A percentile compares a stretch with the other conserved stretches of the same genome.
Conservation (phyloP, 495 filamentous ascomycete species). For the Melanomma pulvis-pyrius region DNA sequence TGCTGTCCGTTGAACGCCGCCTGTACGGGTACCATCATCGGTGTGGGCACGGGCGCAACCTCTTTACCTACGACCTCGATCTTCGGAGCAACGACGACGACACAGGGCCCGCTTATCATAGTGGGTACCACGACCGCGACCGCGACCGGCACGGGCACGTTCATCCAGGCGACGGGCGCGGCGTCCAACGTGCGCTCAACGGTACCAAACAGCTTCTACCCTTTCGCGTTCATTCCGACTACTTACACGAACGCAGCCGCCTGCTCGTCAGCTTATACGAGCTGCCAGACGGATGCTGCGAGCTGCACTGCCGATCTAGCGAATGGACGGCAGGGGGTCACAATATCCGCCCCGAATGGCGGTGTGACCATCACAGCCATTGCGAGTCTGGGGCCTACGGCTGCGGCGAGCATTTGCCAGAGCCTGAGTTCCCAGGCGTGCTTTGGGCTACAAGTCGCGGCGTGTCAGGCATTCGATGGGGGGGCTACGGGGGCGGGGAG, state of each 20-base stretch:
- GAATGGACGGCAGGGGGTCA: constrained; percentile 59
- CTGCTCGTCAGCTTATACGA: constrained; percentile 68
- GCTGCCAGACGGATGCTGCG: constrained; percentile 66
- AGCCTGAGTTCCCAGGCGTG: constrained; percentile 64
- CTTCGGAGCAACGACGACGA: constrained; percentile 7
- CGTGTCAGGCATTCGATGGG: constrained; percentile 52
- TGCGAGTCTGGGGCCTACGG: constrained; percentile 49
- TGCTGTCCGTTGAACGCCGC: constrained; percentile 65
- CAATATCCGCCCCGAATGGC: constrained; percentile 61
- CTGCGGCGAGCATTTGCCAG: constrained; percentile 66
- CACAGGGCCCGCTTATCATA: constrained; percentile 5
- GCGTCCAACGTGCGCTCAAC: constrained; percentile 25
- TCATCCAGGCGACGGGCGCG: constrained; percentile 8
- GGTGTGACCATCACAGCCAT: constrained; percentile 55
- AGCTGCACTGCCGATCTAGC: constrained; percentile 58
- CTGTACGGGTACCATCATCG: constrained; percentile 62
- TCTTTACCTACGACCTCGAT: neutral
- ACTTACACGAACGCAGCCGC: constrained; percentile 63
- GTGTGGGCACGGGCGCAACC: neutral
- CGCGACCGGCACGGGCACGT: constrained; percentile 1
- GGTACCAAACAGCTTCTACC: constrained; percentile 59
- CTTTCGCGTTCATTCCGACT: constrained; percentile 69
- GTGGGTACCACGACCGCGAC: constrained; percentile 15
- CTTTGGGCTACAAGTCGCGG: constrained; percentile 57
- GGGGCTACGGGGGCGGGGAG: constrained; percentile 13